Conservation (phyloP, 805 yeast species). For the Vanderwaltozyma verrucispora region DNA sequence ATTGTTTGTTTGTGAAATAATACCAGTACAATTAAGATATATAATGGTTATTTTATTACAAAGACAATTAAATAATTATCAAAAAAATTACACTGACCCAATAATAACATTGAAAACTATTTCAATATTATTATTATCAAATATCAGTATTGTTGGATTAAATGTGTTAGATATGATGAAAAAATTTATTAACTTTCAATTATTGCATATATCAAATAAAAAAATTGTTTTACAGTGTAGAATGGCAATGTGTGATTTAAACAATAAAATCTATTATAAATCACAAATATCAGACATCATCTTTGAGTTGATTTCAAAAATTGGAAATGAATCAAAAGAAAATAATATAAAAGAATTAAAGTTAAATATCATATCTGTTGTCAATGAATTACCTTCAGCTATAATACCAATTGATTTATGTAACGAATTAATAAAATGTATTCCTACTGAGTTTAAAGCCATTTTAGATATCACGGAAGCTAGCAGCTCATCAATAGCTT, state of each 20-base stretch:
- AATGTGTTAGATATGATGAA: slow-evolving; percentile 72
- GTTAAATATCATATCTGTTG: slow-evolving; percentile 15
- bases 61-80: slow-evolving; percentile 17
- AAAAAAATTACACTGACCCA: slow-evolving; percentile 7
- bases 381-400: slow-evolving; percentile 1
- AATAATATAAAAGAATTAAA: slow-evolving; percentile 4
- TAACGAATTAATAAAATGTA: slow-evolving; percentile 15
- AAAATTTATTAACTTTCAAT: slow-evolving; percentile 43
- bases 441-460: slow-evolving; percentile 1
- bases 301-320: slow-evolving; percentile 45
- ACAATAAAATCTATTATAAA: slow-evolving; percentile 71
- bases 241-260: slow-evolving; percentile 54
- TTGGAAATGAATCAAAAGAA: slow-evolving; percentile 13
- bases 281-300: slow-evolving; percentile 85
- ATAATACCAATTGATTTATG: slow-evolving; percentile 17
- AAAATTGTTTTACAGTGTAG: slow-evolving; percentile 37
- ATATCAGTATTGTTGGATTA: slow-evolving; percentile 76
- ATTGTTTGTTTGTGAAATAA: slow-evolving; percentile 58
- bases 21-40: slow-evolving; percentile 73
- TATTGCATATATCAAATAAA: slow-evolving; percentile 14
- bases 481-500: not conserved
- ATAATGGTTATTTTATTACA: slow-evolving; percentile 43
- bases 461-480: slow-evolving; percentile 9
- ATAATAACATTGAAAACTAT: slow-evolving; percentile 34
- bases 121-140: slow-evolving; percentile 54